These are phyloP conservation scores for Debaryomyces hansenii DNA, from an alignment of 805 yeast genomes.

Conservation along the genomic window DNA sequence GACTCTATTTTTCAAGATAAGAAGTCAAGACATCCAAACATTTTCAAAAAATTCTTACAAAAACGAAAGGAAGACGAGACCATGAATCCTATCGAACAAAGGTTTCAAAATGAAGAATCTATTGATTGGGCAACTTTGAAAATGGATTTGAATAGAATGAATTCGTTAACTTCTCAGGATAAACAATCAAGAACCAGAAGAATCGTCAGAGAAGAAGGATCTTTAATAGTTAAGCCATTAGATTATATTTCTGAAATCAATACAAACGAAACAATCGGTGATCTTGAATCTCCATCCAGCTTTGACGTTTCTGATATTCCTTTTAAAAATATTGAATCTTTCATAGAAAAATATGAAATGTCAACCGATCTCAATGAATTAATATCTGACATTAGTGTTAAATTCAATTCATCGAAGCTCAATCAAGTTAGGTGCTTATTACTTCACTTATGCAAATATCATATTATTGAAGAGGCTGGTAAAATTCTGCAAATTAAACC, in stretches of 20 bases:
- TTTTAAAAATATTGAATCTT: slow-evolving; percentile 29
- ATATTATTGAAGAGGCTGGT: slow-evolving; percentile 39
- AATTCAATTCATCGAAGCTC: slow-evolving; percentile 40
- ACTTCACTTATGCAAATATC: slow-evolving; percentile 68
- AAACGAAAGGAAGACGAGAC: slow-evolving; percentile 28
- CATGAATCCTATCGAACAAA: slow-evolving; percentile 31
- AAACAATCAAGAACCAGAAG: slow-evolving; percentile 68
- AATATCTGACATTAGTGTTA: slow-evolving; percentile 41
- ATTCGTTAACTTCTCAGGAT: slow-evolving; percentile 66
- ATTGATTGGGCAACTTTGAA: slow-evolving; percentile 41
- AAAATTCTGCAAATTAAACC: slow-evolving; percentile 39
- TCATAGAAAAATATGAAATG: slow-evolving; percentile 28
- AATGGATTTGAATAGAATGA: slow-evolving; percentile 70
- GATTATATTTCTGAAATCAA: slow-evolving; percentile 44
- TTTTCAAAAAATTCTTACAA: slow-evolving; percentile 45
- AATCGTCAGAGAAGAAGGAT: slow-evolving; percentile 39
- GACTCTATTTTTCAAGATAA: slow-evolving; percentile 44
- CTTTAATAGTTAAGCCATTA: slow-evolving; percentile 41
- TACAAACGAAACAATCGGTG: slow-evolving; percentile 33
- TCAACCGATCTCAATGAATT: slow-evolving; percentile 39
- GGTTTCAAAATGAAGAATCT: slow-evolving; percentile 29
- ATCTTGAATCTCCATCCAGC: slow-evolving; percentile 9
- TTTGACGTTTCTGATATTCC: slow-evolving; percentile 14
- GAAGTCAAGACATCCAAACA: slow-evolving; percentile 43
- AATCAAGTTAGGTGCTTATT: slow-evolving; percentile 61